Conservation (phyloP, 495 filamentous ascomycete species). For the Penicillium flavigenum region DNA sequence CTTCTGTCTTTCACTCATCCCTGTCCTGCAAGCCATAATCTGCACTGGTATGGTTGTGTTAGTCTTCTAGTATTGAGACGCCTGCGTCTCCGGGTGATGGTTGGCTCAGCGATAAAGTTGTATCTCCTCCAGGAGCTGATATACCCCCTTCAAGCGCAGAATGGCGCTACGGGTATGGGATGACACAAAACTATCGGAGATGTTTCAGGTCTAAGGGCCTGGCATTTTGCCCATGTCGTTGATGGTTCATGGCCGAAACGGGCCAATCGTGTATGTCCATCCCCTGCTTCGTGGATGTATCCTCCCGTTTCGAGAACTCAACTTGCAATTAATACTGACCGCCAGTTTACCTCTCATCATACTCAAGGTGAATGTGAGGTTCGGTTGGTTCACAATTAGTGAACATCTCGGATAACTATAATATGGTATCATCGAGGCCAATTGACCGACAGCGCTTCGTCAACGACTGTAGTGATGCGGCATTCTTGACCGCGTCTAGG, state of each 20-base stretch:
- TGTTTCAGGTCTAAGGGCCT: not conserved
- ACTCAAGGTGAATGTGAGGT: not conserved
- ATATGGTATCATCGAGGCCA: not conserved
- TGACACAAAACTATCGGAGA: not conserved
- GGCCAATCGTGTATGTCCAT: not conserved
- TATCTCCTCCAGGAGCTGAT: not conserved
- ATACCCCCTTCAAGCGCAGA: not conserved
- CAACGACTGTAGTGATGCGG: too few relatives aligned
- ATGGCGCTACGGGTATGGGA: not conserved
- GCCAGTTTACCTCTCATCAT: not conserved
- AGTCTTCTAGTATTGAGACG: not conserved
- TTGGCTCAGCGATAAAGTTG: slow-evolving; percentile 7
- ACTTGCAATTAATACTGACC: not conserved
- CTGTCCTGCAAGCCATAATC: not conserved
- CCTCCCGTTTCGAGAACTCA: not conserved
- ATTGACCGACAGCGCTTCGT: too few relatives aligned
- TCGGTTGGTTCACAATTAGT: not conserved
- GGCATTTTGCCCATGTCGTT: not conserved
- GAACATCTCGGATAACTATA: not conserved
- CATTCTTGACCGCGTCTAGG: not conserved
- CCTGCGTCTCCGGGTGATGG: not conserved
- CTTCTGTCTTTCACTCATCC: not conserved
- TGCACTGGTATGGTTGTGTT: not conserved
- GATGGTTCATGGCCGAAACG: not conserved
- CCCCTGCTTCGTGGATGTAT: not conserved